phyloP scores from a whole-genome alignment of 352 stramenopile species.

The Phytopythium boreale region DNA sequence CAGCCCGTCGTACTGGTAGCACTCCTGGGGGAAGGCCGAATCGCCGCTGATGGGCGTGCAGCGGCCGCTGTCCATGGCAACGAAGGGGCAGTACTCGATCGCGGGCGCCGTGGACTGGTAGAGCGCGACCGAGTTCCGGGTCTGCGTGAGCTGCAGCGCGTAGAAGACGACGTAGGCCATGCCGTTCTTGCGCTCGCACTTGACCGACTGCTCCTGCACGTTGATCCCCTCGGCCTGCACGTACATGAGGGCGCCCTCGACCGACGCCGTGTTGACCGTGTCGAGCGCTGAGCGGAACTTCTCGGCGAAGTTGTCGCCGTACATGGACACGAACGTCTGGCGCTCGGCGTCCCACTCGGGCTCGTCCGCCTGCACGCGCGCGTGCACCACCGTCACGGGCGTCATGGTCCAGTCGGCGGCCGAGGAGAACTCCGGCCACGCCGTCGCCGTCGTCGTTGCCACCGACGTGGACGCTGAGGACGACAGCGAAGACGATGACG shows the following conservation, averaged over 20 bases:
- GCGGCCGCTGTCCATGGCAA: constrained; percentile 33
- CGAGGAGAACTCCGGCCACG: not conserved
- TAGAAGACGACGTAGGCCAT: constrained; percentile 40
- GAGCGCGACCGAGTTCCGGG: constrained; percentile 21
- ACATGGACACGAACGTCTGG: constrained; percentile 38
- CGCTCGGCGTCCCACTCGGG: constrained; percentile 44
- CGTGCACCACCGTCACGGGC: constrained; percentile 56
- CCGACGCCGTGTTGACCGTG: constrained; percentile 36
- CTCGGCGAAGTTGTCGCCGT: constrained; percentile 24
- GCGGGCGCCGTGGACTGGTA: constrained; percentile 11
- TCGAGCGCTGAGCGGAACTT: constrained; percentile 35
- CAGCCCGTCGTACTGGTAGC: constrained; percentile 28
- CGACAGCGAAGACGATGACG: not conserved
- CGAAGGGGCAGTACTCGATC: constrained; percentile 27
- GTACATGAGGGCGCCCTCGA: constrained; percentile 52
- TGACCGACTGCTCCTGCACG: constrained; percentile 9
- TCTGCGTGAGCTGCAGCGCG: constrained; percentile 28
- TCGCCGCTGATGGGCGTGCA: constrained; percentile 23
- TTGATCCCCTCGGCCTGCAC: constrained; percentile 55
- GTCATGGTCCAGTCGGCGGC: constrained; percentile 26
- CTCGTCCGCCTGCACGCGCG: constrained; percentile 53
- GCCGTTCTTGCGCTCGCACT: constrained; percentile 32
- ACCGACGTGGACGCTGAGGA: not conserved
- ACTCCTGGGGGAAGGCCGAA: constrained; percentile 18
- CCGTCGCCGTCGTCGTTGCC: not conserved